Percentiles rank a stretch among this genome's conserved stretches.
phyloP scores from a whole-genome alignment of 2,329 filamentous ascomycete species.

The Aspergillus pseudotamarii region DNA sequence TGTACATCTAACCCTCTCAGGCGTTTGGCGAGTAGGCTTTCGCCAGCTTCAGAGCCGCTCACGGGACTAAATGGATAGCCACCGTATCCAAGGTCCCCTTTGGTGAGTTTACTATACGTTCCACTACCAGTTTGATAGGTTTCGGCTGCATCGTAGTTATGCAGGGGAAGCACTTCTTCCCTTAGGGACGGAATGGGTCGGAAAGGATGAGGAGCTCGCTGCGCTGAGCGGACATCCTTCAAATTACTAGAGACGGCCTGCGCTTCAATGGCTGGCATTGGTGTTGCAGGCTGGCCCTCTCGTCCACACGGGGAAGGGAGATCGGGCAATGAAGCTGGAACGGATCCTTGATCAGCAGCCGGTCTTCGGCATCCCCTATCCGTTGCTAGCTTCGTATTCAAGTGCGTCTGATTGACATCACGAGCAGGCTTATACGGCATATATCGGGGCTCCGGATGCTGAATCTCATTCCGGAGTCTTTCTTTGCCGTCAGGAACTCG shows the following conservation, averaged over 20 bases:
- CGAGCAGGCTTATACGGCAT: slow-evolving; percentile 74
- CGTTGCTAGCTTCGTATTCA: slow-evolving; percentile 55
- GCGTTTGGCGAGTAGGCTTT: slow-evolving; percentile 71
- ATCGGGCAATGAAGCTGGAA: slow-evolving; percentile 14
- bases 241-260: neutral
- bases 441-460: slow-evolving; percentile 84
- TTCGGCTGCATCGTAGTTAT: slow-evolving; percentile 26
- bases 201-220: slow-evolving; percentile 21
- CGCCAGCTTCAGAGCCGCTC: slow-evolving; percentile 52
- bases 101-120: slow-evolving; percentile 69
- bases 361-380: slow-evolving; percentile 64
- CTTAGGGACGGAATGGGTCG: slow-evolving; percentile 22
- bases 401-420: slow-evolving; percentile 44
- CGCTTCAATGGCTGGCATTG: neutral
- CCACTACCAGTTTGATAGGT: slow-evolving; percentile 35
- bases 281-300: neutral
- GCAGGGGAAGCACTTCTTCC: slow-evolving; percentile 25
- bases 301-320: slow-evolving; percentile 11
- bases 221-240: neutral
- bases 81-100: slow-evolving; percentile 66
- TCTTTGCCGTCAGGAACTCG: slow-evolving; percentile 95
- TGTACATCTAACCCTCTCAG: slow-evolving; percentile 64
- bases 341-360: slow-evolving; percentile 53
- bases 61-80: slow-evolving; percentile 54
- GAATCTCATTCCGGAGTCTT: slow-evolving; percentile 85